phyloP scores from a whole-genome alignment of 2,329 filamentous ascomycete species.

The Penicillium sp. region DNA sequence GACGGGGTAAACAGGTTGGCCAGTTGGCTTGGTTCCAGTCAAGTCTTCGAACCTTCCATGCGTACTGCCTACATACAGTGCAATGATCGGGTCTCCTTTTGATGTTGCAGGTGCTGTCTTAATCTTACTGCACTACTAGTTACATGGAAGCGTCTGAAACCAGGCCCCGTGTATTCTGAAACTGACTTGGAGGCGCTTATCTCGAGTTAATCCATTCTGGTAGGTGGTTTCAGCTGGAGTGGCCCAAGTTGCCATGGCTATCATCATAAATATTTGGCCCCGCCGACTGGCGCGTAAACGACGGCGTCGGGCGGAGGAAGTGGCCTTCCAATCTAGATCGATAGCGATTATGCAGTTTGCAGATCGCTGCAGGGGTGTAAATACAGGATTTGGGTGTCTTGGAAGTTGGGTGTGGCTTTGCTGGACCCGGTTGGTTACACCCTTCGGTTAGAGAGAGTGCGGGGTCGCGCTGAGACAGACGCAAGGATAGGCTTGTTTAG shows the following conservation, averaged over 20 bases:
- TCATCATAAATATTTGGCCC: not conserved
- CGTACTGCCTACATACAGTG: too few relatives aligned
- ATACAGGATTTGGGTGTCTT: slow-evolving; percentile 11
- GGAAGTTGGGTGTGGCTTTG: slow-evolving; percentile 4
- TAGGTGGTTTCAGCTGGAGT: slow-evolving; percentile 12
- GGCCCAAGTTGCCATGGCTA: too few relatives aligned
- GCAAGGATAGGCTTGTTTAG: slow-evolving; percentile 4
- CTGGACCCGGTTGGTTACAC: not conserved
- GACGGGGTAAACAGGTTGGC: not conserved
- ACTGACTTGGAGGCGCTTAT: not conserved
- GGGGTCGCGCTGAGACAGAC: not conserved
- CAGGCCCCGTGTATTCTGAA: not conserved
- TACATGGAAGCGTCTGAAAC: not conserved
- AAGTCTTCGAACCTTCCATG: too few relatives aligned
- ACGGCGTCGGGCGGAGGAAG: slow-evolving; percentile 8
- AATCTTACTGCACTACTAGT: not conserved
- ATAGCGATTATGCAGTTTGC: slow-evolving; percentile 13
- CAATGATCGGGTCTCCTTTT: too few relatives aligned
- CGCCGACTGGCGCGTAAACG: slow-evolving; percentile 1
- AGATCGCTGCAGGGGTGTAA: slow-evolving; percentile 21
- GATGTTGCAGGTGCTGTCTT: not conserved
- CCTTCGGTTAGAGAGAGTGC: not conserved
- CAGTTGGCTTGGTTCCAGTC: not conserved
- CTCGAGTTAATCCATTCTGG: not conserved
- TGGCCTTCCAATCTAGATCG: slow-evolving; percentile 15